phyloP scores from a whole-genome alignment of 2,329 filamentous ascomycete genomes.

The Xylaria sp. region DNA sequence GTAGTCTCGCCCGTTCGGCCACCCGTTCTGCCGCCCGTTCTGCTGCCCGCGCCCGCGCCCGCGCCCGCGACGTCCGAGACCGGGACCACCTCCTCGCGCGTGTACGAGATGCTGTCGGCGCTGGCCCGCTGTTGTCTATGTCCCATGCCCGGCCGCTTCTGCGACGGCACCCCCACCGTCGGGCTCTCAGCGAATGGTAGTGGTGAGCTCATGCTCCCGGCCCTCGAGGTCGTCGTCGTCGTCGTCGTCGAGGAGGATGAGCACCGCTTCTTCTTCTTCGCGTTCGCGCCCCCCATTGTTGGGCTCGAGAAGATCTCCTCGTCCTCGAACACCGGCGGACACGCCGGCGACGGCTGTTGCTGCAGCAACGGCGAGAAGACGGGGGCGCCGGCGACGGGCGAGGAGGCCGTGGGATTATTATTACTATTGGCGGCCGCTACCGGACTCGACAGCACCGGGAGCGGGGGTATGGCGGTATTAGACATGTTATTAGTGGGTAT shows the following conservation, averaged over 20 bases:
- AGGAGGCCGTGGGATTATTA: constrained; percentile 29
- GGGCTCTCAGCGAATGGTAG: constrained; percentile 26
- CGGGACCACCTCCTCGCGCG: constrained; percentile 64
- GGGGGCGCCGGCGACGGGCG: constrained; percentile 23
- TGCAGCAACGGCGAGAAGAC: constrained; percentile 31
- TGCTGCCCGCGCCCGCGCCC: no score
- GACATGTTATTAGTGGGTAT: constrained; percentile 38
- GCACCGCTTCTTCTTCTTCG: constrained; percentile 10
- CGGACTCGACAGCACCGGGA: constrained; percentile 26
- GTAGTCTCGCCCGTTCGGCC: constrained; percentile 41
- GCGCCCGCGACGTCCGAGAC: no score
- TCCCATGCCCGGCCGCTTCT: constrained; percentile 40
- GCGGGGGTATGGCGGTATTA: constrained; percentile 22
- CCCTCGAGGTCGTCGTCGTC: no score
- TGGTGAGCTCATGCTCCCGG: constrained; percentile 10
- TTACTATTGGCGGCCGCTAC: no score
- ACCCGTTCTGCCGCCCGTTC: constrained; percentile 48
- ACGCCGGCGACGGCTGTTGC: constrained; percentile 33
- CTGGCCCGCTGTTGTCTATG: constrained; percentile 50
- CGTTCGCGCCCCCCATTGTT: no score
- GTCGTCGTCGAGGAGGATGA: no score
- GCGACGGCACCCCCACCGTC: constrained; percentile 23
- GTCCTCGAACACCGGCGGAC: constrained; percentile 46
- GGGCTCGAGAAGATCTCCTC: constrained; percentile 40
- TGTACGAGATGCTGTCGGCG: constrained; percentile 71